Evolutionary conservation across 2,329 filamentous ascomycete species (phyloP), one percentile per base, ranked within the genome.

Genomic region (Colletotrichum costaricense): DNA sequence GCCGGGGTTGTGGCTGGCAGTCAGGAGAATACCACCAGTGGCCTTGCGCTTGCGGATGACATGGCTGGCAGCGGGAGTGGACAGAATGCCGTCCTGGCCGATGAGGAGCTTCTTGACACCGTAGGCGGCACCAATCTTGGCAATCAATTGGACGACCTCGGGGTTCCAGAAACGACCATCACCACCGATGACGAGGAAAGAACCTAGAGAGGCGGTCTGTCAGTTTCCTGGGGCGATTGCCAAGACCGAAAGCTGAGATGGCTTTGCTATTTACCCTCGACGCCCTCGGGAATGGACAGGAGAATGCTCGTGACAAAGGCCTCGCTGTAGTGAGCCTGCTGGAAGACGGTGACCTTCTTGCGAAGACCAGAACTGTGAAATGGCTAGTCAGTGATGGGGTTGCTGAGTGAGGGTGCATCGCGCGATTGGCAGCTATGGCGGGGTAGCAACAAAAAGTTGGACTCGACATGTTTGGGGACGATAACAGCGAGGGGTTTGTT

Each of bases 61-160:
- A 86, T 99, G 95, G 84, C 95, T 98, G 78, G 97, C 96, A 76
- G 97, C 97, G 1, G 97, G 97, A 30, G 97, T 99, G 78, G 95
- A 98, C 80, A 99, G 90, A 81, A 99, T 98, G 83, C 97, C 97
- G 84, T 98, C 89, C 85, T 98, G 95, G 75, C 97, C 97, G 86
- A 99, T 94, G 81, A 99, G 85, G 69, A 99, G 92, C 92, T 98
- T 99, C 94, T 98, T 98, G 82, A 98, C 97, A 76, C 97, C 97
- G 82, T 99, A 98, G 67, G 95, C 97, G 78, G 95, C 94, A 83
- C 95, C 93, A 80, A 99, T 98, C 89, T 98, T 98, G 79, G 96
- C 96, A 83, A 98, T 98, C 85, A 97, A 86, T 86, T 98, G 96
- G 78, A 97, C 93, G 75, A 97, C 96, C 84, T 98, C 96, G 58